These are phyloP conservation scores for Neofusicoccum sp. DNA, from an alignment of 2,329 filamentous ascomycete genomes.

Conservation along the genomic window DNA sequence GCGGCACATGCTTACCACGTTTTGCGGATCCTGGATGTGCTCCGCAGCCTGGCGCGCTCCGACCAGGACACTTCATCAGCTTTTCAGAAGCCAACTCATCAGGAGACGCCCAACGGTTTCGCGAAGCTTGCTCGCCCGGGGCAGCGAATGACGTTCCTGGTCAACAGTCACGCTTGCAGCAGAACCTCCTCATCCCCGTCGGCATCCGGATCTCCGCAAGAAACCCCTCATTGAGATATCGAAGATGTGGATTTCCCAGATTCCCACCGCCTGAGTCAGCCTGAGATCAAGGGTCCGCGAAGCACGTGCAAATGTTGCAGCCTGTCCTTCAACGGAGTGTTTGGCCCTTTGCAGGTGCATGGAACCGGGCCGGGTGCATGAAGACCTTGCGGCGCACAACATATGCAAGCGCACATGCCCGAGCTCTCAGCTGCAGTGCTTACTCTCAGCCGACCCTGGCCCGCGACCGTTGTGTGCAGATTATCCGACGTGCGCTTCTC, in stretches of 20 bases:
- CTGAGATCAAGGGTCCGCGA: background rate
- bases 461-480: background rate
- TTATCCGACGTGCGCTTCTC: background rate
- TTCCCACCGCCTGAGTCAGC: background rate
- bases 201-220: conserved; percentile 10
- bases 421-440: background rate
- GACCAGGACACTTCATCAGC: conserved; percentile 3
- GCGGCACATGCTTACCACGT: background rate
- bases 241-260: background rate
- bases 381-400: conserved; percentile 3
- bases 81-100: background rate
- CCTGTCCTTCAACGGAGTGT: background rate
- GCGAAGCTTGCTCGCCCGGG: background rate
- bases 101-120: background rate
- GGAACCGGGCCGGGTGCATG: background rate
- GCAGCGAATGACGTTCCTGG: background rate
- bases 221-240: conserved; percentile 2
- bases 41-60: background rate
- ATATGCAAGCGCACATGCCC: conserved; percentile 4
- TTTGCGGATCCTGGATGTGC: background rate
- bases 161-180: background rate
- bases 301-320: background rate
- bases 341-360: background rate
- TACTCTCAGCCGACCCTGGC: background rate
- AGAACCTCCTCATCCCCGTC: background rate